Base-by-base conservation (phyloP, 2,329 filamentous ascomycete genomes). In the Conoideocrella luteorostrata region DNA sequence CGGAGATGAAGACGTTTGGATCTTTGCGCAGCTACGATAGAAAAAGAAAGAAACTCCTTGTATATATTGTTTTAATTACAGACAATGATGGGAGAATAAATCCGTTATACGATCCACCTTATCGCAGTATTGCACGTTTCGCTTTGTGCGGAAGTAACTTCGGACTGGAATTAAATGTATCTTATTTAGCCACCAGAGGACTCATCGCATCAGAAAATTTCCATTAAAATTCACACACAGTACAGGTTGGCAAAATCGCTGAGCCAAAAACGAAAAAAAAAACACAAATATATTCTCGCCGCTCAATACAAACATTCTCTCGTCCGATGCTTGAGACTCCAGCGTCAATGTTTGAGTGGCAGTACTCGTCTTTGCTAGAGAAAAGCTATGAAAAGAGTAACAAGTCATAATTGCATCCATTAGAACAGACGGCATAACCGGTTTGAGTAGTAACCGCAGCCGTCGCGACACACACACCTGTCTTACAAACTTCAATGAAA, bases 1-100 rank as follows among this genome's bases (percentile, higher is more conserved):
- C 57, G 60, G 44, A 63, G 45, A 51, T 62, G 48, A 47, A n/a
- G n/a, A n/a, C n/a, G n/a, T 33, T 13, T 15, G 18, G 34, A 10
- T n/a, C n/a, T n/a, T n/a, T n/a, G n/a, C n/a, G n/a, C n/a, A n/a
- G n/a, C n/a, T n/a, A n/a, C n/a, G n/a, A n/a, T n/a, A n/a, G n/a
- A n/a, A n/a, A n/a, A n/a, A n/a, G n/a, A n/a, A n/a, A n/a, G n/a
- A n/a, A n/a, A n/a, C n/a, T n/a, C n/a, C n/a, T n/a, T 34, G 33
- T 23, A 13, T 23, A 23, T 22, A 15, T 36, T 17, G 18, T 12
- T 21, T 17, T 21, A 21, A 20, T 12, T 10, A 18, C 20, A 21
- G 6, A 13, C 11, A 22, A 36, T 21, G 17, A 7, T 10, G 20
- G 20, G 17, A n/a, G n/a, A n/a, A n/a, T n/a, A n/a, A n/a, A n/a